Conservation (phyloP, 345 rosid species). For the Turritis glabra region DNA sequence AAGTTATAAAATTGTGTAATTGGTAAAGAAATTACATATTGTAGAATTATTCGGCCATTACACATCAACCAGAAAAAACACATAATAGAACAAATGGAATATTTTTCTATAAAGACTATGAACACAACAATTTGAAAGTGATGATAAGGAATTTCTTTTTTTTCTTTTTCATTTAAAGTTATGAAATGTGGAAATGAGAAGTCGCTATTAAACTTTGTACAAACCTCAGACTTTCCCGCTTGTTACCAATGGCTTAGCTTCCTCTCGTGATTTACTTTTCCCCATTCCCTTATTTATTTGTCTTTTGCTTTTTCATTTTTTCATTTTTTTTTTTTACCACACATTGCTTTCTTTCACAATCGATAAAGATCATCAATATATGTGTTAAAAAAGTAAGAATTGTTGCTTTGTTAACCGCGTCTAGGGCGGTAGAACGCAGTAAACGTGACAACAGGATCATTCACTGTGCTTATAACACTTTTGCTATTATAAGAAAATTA, state of each 20-base stretch:
- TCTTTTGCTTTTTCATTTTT: conserved; percentile 32
- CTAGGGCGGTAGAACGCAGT: conserved; percentile 23
- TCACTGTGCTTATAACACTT: not conserved
- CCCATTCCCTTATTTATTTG: conserved; percentile 35
- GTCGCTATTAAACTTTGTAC: conserved; percentile 46
- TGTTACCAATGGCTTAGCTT: conserved; percentile 35
- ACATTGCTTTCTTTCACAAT: conserved; percentile 39
- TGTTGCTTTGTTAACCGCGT: conserved; percentile 27
- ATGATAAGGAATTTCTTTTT: not conserved
- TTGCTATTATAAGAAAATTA: not conserved
- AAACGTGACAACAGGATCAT: not conserved
- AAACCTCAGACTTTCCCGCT: conserved; percentile 37
- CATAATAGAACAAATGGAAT: conserved; percentile 12
- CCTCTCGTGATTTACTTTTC: conserved; percentile 44
- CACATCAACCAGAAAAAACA: not conserved
- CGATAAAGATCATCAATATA: conserved; percentile 34
- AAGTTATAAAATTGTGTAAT: not conserved
- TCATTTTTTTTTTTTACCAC: conserved; percentile 9
- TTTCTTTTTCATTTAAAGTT: not conserved
- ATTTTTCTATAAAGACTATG: not conserved
- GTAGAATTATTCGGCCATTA: not conserved
- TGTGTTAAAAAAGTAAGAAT: not conserved
- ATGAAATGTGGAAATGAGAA: conserved; percentile 33
- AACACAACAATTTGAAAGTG: conserved; percentile 6
- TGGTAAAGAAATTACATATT: not conserved